These are phyloP conservation scores for Debaryomyces udenii DNA, from an alignment of 1,139 yeast genomes.

Conservation along the genomic window DNA sequence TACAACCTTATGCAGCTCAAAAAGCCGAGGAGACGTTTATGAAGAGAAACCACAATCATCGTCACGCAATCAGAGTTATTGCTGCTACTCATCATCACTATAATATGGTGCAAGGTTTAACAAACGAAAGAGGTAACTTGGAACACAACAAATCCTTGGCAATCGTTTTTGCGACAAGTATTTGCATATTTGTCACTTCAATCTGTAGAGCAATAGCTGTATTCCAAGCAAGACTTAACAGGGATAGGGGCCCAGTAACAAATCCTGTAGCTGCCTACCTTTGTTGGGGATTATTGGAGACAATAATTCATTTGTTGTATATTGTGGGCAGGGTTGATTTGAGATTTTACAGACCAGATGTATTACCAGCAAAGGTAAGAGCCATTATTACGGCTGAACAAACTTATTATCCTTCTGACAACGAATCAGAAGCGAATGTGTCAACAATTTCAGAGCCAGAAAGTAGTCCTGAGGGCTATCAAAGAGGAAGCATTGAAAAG, in stretches of 20 bases:
- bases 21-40: conserved; percentile 45
- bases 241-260: conserved; percentile 25
- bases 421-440: conserved; percentile 14
- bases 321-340: conserved; percentile 49
- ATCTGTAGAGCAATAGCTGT: conserved; percentile 36
- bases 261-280: conserved; percentile 37
- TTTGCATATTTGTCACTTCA: conserved; percentile 36
- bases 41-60: conserved; percentile 47
- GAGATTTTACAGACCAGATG: conserved; percentile 50
- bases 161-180: conserved; percentile 35
- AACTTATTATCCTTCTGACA: conserved; percentile 27
- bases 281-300: conserved; percentile 45
- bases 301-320: conserved; percentile 37
- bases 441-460: not conserved
- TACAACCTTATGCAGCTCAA: conserved; percentile 39
- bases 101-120: conserved; percentile 45
- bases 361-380: conserved; percentile 40
- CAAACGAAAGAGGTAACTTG: conserved; percentile 42
- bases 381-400: conserved; percentile 47
- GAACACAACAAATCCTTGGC: conserved; percentile 39
- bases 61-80: conserved; percentile 48
- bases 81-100: conserved; percentile 49
- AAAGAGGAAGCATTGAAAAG: not conserved
- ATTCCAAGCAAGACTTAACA: conserved; percentile 29
- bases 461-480: not conserved